Evolutionary conservation across 495 filamentous ascomycete species (phyloP).

Genomic region (Hyaloscypha variabilis): DNA sequence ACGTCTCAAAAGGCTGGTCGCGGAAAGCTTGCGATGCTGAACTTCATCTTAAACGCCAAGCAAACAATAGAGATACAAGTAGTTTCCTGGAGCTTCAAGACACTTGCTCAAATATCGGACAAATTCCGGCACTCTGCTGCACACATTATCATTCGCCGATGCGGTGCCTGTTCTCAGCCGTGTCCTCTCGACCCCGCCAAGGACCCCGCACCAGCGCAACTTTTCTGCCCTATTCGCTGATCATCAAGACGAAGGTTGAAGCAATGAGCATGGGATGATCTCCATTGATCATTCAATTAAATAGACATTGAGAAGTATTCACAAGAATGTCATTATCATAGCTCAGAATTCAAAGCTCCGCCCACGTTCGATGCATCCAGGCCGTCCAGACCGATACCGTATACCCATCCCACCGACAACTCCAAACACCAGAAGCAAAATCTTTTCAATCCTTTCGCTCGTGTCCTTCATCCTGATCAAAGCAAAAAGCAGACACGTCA

Average conservation of each 20-base stretch:
- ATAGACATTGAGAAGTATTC: not conserved
- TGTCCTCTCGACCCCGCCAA: too few species aligned
- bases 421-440: not conserved
- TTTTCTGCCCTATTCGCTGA: too few species aligned
- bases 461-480: slow-evolving; percentile 29
- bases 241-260: not conserved
- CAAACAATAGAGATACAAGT: too few species aligned
- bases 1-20: too few species aligned
- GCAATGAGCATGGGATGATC: not conserved
- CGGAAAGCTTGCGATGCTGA: too few species aligned
- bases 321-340: not conserved
- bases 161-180: too few species aligned
- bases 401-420: not conserved
- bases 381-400: not conserved
- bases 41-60: too few species aligned
- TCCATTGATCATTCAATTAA: not conserved
- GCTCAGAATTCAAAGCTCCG: not conserved
- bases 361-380: not conserved
- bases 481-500: slow-evolving; percentile 33
- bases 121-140: too few species aligned
- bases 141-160: too few species aligned
- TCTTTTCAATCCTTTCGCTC: slow-evolving; percentile 3
- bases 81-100: too few species aligned
- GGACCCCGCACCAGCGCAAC: too few species aligned
- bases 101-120: too few species aligned